Percentiles rank a stretch among this genome's conserved stretches.
Conservation (phyloP, 2,329 filamentous ascomycete genomes). For the Tolypocladium amazonense region DNA sequence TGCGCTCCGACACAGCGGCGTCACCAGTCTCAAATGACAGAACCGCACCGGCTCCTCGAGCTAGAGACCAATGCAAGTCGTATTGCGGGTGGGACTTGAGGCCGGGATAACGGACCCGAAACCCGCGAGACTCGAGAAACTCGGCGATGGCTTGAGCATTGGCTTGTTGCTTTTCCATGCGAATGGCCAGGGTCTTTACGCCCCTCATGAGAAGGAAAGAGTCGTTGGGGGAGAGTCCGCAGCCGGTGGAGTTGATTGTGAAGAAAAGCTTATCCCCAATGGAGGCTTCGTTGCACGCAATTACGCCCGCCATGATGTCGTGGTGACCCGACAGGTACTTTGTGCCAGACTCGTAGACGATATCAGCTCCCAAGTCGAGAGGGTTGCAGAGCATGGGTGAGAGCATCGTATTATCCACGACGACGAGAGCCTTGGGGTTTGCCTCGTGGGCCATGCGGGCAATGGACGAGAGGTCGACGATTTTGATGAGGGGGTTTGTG, state of each 20-base stretch:
- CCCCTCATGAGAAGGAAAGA: constrained; percentile 92
- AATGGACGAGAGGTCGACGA: constrained; percentile 82
- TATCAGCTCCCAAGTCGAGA: constrained; percentile 85
- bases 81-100: constrained; percentile 94
- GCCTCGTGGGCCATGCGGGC: constrained; percentile 64
- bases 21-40: constrained; percentile 95
- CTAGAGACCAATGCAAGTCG: constrained; percentile 90
- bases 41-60: constrained; percentile 86
- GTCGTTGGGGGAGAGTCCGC: constrained; percentile 88
- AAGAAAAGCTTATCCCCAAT: constrained; percentile 90
- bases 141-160: constrained; percentile 87
- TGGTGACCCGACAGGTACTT: constrained; percentile 98
- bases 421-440: constrained; percentile 70
- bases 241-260: constrained; percentile 93
- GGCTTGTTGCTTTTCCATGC: constrained; percentile 96
- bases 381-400: constrained; percentile 91
- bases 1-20: constrained; percentile 70
- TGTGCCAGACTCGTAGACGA: constrained; percentile 95
- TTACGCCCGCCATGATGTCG: constrained; percentile 96
- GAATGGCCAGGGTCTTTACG: constrained; percentile 91
- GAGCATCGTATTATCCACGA: constrained; percentile 98
- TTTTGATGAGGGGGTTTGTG: constrained; percentile 96
- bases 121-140: constrained; percentile 84
- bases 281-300: constrained; percentile 74
- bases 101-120: constrained; percentile 91